These are phyloP conservation scores for Vitis cinerea DNA, from an alignment of 164 flowering plant species.

Conservation along the genomic window DNA sequence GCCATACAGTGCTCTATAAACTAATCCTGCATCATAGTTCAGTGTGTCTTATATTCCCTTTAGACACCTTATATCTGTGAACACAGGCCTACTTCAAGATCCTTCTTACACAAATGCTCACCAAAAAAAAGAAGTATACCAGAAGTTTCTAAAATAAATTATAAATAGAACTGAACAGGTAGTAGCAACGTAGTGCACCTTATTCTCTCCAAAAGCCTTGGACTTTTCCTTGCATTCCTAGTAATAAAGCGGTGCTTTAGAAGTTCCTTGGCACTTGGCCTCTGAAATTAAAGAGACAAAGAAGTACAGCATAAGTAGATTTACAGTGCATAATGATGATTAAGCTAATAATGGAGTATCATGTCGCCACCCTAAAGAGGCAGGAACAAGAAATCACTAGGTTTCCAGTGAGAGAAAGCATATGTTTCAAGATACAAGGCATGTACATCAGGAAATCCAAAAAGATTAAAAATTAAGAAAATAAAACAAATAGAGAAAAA, in stretches of 20 bases:
- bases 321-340: background rate
- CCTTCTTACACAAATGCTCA: background rate
- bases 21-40: background rate
- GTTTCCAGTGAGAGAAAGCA: too few species aligned
- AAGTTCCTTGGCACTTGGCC: conserved; percentile 97
- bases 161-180: background rate
- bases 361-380: background rate
- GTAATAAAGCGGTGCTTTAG: conserved; percentile 85
- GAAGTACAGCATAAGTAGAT: conserved; percentile 4
- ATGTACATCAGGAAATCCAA: background rate
- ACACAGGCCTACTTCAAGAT: background rate
- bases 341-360: background rate
- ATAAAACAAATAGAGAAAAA: background rate
- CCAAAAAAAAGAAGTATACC: background rate
- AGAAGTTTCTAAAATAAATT: background rate
- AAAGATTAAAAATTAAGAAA: background rate
- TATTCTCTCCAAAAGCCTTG: conserved; percentile 89
- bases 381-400: too few species aligned
- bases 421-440: too few species aligned
- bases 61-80: background rate
- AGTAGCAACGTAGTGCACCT: conserved; percentile 38
- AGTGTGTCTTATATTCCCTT: background rate
- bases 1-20: background rate
- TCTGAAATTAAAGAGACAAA: conserved; percentile 45
- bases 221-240: conserved; percentile 86